These are phyloP conservation scores for Didymella keratinophila DNA, from an alignment of 2,329 filamentous ascomycete genomes.

Conservation along the genomic window DNA sequence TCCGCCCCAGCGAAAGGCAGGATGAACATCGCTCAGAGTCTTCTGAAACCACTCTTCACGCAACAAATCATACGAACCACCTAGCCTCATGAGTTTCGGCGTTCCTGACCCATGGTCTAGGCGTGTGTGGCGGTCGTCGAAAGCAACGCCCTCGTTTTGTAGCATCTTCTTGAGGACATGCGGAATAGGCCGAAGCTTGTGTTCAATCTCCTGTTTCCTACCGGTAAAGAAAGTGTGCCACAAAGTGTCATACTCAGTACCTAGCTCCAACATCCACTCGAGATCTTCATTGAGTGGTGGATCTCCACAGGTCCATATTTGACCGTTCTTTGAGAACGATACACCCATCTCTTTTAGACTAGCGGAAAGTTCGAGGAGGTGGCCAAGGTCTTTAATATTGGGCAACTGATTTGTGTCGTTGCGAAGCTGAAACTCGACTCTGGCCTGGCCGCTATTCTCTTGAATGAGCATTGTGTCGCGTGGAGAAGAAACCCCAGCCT, in stretches of 20 bases:
- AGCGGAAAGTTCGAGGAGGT: slow-evolving; percentile 3
- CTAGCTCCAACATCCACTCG: slow-evolving; percentile 20
- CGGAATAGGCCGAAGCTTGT: slow-evolving; percentile 9
- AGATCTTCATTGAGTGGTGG: slow-evolving; percentile 13
- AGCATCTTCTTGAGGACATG: slow-evolving; percentile 15
- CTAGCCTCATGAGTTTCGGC: background rate
- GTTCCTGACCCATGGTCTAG: slow-evolving; percentile 1
- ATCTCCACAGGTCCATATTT: slow-evolving; percentile 21
- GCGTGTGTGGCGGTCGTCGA: slow-evolving; percentile 16
- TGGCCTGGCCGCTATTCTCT: background rate
- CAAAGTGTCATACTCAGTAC: slow-evolving; percentile 18
- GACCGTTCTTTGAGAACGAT: slow-evolving; percentile 14
- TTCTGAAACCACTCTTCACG: background rate
- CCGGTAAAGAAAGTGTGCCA: slow-evolving; percentile 17
- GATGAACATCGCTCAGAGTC: slow-evolving; percentile 2
- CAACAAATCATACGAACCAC: background rate
- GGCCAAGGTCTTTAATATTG: background rate
- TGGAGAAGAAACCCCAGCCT: too few species aligned
- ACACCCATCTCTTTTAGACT: slow-evolving; percentile 20
- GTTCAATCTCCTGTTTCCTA: background rate
- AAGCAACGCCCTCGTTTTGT: slow-evolving; percentile 18
- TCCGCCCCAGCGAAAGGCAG: background rate
- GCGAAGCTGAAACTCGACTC: background rate
- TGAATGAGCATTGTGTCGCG: background rate
- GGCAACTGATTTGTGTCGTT: background rate